phyloP scores from a whole-genome alignment of 2,329 filamentous ascomycete genomes.

The Ophiostoma sp. region DNA sequence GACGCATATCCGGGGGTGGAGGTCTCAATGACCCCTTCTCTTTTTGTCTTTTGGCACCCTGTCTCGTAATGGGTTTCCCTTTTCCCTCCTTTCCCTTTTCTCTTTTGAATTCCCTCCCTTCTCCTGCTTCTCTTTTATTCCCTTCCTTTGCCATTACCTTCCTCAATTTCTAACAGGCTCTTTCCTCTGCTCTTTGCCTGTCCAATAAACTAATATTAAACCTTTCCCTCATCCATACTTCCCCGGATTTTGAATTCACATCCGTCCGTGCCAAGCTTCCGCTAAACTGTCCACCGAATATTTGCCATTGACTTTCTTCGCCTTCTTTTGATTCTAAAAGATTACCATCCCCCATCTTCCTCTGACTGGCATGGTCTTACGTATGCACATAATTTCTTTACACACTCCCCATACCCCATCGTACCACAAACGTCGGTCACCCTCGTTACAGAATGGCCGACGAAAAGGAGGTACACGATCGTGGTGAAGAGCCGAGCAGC shows the following conservation, averaged over 20 bases:
- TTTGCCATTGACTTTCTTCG: background rate
- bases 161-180: background rate
- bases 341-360: too few species aligned
- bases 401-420: background rate
- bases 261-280: background rate
- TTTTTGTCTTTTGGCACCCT: background rate
- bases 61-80: background rate
- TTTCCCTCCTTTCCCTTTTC: background rate
- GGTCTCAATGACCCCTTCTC: background rate
- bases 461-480: background rate
- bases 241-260: background rate
- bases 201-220: background rate
- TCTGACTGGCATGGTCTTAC: conserved; percentile 2
- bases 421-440: background rate
- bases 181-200: background rate
- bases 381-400: background rate
- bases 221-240: background rate
- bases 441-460: background rate
- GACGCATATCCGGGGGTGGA: background rate
- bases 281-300: background rate
- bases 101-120: background rate
- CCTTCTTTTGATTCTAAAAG: background rate
- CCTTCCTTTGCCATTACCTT: background rate
- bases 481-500: background rate
- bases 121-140: background rate